Percentiles rank a stretch among this genome's conserved stretches.
These are phyloP conservation scores for Chrysanthemum makinoi DNA, from an alignment of 129 eudicot species.

Conservation along the genomic window DNA sequence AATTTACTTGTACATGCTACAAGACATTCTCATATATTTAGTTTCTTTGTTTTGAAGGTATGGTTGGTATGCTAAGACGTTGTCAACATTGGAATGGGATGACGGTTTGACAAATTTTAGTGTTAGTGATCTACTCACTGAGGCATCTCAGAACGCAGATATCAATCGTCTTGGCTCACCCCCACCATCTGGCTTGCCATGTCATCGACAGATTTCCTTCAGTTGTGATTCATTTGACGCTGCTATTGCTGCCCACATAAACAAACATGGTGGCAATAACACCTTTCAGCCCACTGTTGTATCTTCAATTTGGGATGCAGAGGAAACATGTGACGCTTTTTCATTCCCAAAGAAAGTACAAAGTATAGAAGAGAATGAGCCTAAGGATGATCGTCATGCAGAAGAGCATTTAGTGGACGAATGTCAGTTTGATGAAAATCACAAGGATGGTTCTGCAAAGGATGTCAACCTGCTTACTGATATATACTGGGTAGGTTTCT, in stretches of 20 bases:
- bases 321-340: conserved; percentile 92
- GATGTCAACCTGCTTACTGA: conserved; percentile 65
- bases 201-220: conserved; percentile 36
- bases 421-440: conserved; percentile 35
- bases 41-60: conserved; percentile 42
- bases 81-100: conserved; percentile 80
- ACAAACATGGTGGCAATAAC: conserved; percentile 42
- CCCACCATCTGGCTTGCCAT: conserved; percentile 31
- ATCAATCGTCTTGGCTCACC: conserved; percentile 7
- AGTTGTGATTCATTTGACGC: conserved; percentile 91
- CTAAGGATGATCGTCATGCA: conserved; percentile 22
- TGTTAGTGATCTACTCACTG: conserved; percentile 68
- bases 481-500: conserved; percentile 67
- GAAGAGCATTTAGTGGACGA: conserved; percentile 43
- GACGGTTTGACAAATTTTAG: conserved; percentile 87
- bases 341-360: conserved; percentile 39
- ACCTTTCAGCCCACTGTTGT: conserved; percentile 34
- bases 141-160: conserved; percentile 37
- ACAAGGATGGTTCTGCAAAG: conserved; percentile 37
- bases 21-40: conserved; percentile 14
- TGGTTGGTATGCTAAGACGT: conserved; percentile 54
- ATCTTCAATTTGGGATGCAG: conserved; percentile 81
- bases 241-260: conserved; percentile 90
- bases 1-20: not conserved
- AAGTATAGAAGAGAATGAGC: conserved; percentile 22